Base-by-base conservation (phyloP, 2,329 filamentous ascomycete genomes). In the Microcyclospora tardicrescens region DNA sequence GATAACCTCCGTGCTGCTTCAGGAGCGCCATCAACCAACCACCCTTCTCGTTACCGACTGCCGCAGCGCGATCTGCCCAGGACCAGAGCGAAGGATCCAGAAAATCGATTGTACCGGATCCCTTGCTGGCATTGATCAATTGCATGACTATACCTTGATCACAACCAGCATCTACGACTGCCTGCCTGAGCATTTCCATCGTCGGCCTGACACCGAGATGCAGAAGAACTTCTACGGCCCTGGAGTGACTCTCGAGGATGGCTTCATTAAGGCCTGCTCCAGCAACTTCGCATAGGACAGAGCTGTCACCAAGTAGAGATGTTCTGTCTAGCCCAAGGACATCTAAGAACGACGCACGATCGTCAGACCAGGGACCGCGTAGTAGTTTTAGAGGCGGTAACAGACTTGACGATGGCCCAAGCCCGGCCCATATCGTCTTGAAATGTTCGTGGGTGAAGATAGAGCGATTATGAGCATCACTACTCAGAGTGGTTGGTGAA, bases 21-120 rank as follows among this genome's bases (percentile, higher is more conserved):
- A 59, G 43, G 10, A 48, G 39, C 12, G 41, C 45, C 9, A 49
- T 46, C 10, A 60, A 45, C 57, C 56, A 60, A 30, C 42, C 35
- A 2, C 55, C 55, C 27, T 52, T 51, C 5, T 34, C 32, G 37
- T 55, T 44, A 5, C 49, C 52, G 1, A 35, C 33, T 13, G 39
- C 38, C 12, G 47, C 45, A 35, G 51, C 49, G 14, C 50, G 44
- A 9, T 55, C 55, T 2, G 55, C 53, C 58, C 57, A 60, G 12
- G 46, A 36, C 58, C 57, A 61, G n/a, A 61, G 31, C 14, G 43
- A 37, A 16, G 54, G 47, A 41, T 60, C 56, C 11, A 59, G 49
- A 24, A 53, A 43, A 33, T 59, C 55, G n/a, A 59, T 31, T n/a
- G 12, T 32, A 5, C 12, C 10, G 30, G 30, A 4, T n/a, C 10